These are phyloP conservation scores for Hericium rajendrae DNA, from an alignment of 768 basidiomycete species.

Conservation along the genomic window DNA sequence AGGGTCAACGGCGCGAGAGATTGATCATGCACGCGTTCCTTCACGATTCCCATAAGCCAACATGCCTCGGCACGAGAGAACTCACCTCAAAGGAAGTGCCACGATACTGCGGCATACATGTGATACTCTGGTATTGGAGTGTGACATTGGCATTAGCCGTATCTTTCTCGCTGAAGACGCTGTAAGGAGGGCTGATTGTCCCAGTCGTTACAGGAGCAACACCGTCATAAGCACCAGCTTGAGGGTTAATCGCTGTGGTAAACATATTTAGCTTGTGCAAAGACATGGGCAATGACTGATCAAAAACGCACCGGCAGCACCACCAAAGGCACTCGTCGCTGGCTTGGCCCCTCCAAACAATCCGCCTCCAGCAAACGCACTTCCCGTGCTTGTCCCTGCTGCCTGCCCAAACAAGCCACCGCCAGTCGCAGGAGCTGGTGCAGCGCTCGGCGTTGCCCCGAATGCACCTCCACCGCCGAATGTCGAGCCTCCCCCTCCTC, in stretches of 20 bases:
- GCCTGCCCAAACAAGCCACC: constrained; percentile 51
- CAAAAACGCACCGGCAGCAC: constrained; percentile 23
- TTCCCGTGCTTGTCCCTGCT: constrained; percentile 29
- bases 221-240: constrained; percentile 22
- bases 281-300: background rate
- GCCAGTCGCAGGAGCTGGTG: constrained; percentile 28
- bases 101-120: constrained; percentile 68
- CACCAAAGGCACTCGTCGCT: constrained; percentile 35
- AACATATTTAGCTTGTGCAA: background rate
- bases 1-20: background rate
- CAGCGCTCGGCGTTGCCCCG: constrained; percentile 21
- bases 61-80: constrained; percentile 9
- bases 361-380: constrained; percentile 26
- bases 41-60: background rate
- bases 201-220: constrained; percentile 59
- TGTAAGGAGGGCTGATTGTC: constrained; percentile 56
- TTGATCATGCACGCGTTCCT: background rate
- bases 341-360: constrained; percentile 17
- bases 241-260: constrained; percentile 18
- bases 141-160: constrained; percentile 29
- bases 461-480: constrained; percentile 43
- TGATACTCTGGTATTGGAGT: constrained; percentile 74
- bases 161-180: constrained; percentile 59
- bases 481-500: constrained; percentile 36
- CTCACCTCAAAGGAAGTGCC: constrained; percentile 54